These are phyloP conservation scores for Aspergillus tamarii DNA, from an alignment of 2,329 filamentous ascomycete genomes.

Conservation along the genomic window DNA sequence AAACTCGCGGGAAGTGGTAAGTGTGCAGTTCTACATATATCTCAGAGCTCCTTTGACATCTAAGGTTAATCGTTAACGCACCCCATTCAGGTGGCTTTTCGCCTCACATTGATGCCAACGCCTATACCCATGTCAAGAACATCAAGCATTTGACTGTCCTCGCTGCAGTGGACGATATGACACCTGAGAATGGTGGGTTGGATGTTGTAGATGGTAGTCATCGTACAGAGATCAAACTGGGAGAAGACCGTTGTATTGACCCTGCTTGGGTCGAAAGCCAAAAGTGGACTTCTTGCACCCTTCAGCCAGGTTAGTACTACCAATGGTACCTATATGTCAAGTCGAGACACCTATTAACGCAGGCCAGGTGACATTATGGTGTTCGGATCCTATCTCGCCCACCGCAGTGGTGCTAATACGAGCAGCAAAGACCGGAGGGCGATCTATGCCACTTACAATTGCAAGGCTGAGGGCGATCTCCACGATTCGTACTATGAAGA, in stretches of 20 bases:
- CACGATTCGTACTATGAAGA: slow-evolving; percentile 48
- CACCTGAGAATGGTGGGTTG: slow-evolving; percentile 41
- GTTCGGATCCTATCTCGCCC: slow-evolving; percentile 46
- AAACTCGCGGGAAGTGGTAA: slow-evolving; percentile 45
- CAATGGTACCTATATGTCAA: background rate
- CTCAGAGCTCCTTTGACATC: background rate
- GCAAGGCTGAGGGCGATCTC: slow-evolving; percentile 44
- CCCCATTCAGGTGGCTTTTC: slow-evolving; percentile 37
- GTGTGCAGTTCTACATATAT: background rate
- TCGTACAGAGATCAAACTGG: slow-evolving; percentile 38
- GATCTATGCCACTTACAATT: slow-evolving; percentile 50
- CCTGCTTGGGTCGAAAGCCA: slow-evolving; percentile 39
- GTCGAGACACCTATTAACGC: background rate
- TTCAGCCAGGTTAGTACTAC: slow-evolving; percentile 34
- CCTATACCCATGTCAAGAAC: slow-evolving; percentile 46
- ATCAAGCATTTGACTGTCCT: slow-evolving; percentile 48
- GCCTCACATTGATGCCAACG: slow-evolving; percentile 47
- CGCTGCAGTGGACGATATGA: slow-evolving; percentile 44
- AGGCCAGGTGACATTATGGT: slow-evolving; percentile 39
- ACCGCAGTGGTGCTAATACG: slow-evolving; percentile 40
- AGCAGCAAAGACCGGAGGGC: slow-evolving; percentile 41
- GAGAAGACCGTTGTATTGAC: slow-evolving; percentile 40
- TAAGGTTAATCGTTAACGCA: background rate
- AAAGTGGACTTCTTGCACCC: slow-evolving; percentile 38
- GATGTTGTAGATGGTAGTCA: slow-evolving; percentile 47